phyloP scores from a whole-genome alignment of 768 basidiomycete species.

The Ramaria rubella region DNA sequence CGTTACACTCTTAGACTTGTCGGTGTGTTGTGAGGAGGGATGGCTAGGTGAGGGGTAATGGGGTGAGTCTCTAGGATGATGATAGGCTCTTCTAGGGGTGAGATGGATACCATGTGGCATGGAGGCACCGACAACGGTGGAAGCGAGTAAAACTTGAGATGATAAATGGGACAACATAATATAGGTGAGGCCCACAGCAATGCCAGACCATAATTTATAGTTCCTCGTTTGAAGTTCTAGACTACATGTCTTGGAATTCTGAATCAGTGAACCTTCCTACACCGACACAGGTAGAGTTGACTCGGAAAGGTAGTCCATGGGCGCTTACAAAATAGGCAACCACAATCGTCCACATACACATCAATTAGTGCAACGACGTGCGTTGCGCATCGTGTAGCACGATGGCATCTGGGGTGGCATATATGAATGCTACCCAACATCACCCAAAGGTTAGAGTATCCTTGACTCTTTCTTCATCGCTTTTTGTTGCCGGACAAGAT shows the following conservation, averaged over 20 bases:
- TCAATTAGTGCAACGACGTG: not conserved
- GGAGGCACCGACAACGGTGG: not conserved
- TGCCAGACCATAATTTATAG: not conserved
- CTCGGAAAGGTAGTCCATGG: not conserved
- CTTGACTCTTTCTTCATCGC: constrained; percentile 48
- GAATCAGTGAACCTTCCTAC: not conserved
- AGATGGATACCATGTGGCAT: not conserved
- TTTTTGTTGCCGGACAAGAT: constrained; percentile 58
- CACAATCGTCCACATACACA: not conserved
- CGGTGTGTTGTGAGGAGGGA: too few relatives aligned
- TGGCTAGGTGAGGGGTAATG: too few relatives aligned
- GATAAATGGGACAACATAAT: not conserved
- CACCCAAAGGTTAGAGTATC: constrained; percentile 75
- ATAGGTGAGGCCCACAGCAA: not conserved
- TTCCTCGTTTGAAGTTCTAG: not conserved
- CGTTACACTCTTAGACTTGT: not conserved
- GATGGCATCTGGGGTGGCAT: constrained; percentile 36
- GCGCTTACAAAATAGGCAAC: not conserved
- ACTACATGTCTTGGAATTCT: not conserved
- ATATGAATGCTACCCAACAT: constrained; percentile 77
- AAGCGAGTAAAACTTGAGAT: not conserved
- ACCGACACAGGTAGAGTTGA: not conserved
- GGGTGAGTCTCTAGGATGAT: not conserved
- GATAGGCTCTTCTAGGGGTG: not conserved
- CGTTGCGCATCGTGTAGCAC: not conserved